These are phyloP conservation scores for Zalaria obscura DNA, from an alignment of 2,329 filamentous ascomycete genomes.

Conservation along the genomic window DNA sequence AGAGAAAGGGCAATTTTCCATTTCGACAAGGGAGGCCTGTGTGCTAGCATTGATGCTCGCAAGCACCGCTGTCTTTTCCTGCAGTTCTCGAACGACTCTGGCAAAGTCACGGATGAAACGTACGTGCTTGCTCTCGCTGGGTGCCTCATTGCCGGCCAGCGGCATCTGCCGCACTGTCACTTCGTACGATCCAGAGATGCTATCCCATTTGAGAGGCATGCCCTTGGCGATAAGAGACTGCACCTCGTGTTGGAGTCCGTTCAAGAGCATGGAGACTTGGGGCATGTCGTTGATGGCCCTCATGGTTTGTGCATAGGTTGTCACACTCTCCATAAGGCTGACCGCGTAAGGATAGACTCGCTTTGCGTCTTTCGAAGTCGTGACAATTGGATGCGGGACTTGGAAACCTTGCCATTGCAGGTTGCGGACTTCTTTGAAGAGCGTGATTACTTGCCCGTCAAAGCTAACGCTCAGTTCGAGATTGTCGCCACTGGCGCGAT, in stretches of 20 bases:
- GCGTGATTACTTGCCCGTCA: conserved; percentile 86
- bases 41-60: conserved; percentile 65
- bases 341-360: conserved; percentile 96
- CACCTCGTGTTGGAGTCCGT: conserved; percentile 83
- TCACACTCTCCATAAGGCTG: conserved; percentile 96
- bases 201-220: conserved; percentile 87
- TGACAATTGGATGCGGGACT: conserved; percentile 87
- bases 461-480: conserved; percentile 92
- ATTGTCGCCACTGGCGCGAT: conserved; percentile 78
- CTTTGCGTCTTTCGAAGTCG: conserved; percentile 96
- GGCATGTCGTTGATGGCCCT: conserved; percentile 74
- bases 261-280: conserved; percentile 74
- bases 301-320: conserved; percentile 78
- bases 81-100: conserved; percentile 70
- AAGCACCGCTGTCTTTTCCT: conserved; percentile 72
- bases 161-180: conserved; percentile 57
- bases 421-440: conserved; percentile 98
- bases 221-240: conserved; percentile 74
- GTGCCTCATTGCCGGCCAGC: conserved; percentile 38
- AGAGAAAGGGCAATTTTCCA: conserved; percentile 75
- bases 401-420: conserved; percentile 89
- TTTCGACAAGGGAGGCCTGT: conserved; percentile 68
- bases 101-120: conserved; percentile 94
- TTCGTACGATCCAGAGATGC: conserved; percentile 94
- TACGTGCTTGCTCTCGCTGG: conserved; percentile 80